Base-by-base conservation (phyloP, 2,329 filamentous ascomycete genomes). In the Truncatella angustata region DNA sequence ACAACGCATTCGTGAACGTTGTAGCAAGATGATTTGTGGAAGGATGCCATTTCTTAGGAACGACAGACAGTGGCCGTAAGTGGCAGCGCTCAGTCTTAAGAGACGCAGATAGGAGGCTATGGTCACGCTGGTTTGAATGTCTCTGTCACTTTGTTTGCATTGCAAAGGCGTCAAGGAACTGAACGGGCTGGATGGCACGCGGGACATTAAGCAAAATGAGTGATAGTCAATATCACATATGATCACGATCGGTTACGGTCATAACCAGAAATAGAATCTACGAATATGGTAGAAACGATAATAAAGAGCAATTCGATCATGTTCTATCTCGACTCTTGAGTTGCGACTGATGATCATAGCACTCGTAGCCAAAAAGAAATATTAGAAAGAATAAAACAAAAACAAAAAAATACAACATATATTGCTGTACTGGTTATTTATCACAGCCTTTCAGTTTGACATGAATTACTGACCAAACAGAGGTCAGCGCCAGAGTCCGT, bases 101-200 rank as follows among this genome's bases (percentile, higher is more conserved):
- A 5, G 18, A 32, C 18, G 21, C 23, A 26, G 47, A 50, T 42
- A 24, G 32, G 56, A 58, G 58, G 54, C 39, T 54, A 59, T 58
- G 60, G 57, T 56, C 56, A 59, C 58, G 60, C 56, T 56, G 56
- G 60, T 63, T 18, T 42, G 21, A 32, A 16, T 4, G 18, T 39
- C 30, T 23, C 63, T 67, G 57, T 62, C 64, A 60, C 55, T 65
- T 60, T 55, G 61, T 65, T 68, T 67, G 67, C 68, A 70, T 70
- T 68, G 66, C 65, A 69, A 58, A 64, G 68, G 67, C 67, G 67
- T 70, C 67, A 63, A 55, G 67, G 57, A 52, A 50, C 30, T 51
- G 56, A 58, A 61, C 55, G 56, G 56, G 54, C 51, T 59, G 56
- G 55, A 60, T 58, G 54, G 37, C 32, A 52, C 47, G 52, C 54